Evolutionary conservation across 495 filamentous ascomycete species (phyloP).

Genomic region (Bryoglossum gracile): DNA sequence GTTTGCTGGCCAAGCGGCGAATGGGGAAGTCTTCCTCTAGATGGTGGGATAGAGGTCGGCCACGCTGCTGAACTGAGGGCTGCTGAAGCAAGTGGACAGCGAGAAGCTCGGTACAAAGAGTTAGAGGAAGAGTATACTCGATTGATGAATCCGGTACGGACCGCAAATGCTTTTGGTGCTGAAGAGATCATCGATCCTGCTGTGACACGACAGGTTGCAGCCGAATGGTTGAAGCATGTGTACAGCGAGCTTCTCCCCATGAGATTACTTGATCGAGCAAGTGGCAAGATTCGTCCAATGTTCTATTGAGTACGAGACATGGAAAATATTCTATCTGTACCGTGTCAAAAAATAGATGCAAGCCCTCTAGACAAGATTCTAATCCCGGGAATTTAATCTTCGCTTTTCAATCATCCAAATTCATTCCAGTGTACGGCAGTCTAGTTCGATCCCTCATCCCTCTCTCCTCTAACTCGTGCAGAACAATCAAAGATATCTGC

Average conservation of each 20-base stretch:
- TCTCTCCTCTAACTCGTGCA: too few relatives aligned
- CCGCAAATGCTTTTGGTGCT: slow-evolving; percentile 56
- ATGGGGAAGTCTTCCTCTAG: slow-evolving; percentile 52
- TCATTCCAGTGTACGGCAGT: too few relatives aligned
- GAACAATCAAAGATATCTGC: too few relatives aligned
- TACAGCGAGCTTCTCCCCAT: slow-evolving; percentile 43
- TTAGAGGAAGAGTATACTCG: slow-evolving; percentile 50
- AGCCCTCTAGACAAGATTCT: too few relatives aligned
- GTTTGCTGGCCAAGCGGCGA: slow-evolving; percentile 57
- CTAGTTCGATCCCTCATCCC: too few relatives aligned
- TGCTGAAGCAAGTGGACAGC: slow-evolving; percentile 39
- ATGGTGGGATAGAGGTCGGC: slow-evolving; percentile 55
- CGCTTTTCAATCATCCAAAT: too few relatives aligned
- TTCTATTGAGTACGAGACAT: slow-evolving; percentile 38
- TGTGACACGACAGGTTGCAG: slow-evolving; percentile 45
- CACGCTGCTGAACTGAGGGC: slow-evolving; percentile 51
- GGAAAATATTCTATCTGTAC: too few relatives aligned
- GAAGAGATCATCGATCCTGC: slow-evolving; percentile 60
- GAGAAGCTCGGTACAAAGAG: slow-evolving; percentile 40
- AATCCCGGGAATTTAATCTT: too few relatives aligned
- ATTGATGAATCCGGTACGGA: slow-evolving; percentile 57
- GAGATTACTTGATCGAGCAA: slow-evolving; percentile 41
- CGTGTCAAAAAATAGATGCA: too few relatives aligned
- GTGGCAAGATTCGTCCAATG: slow-evolving; percentile 43
- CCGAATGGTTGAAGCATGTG: slow-evolving; percentile 46